These are phyloP conservation scores for Arthrobotrys conoides DNA, from an alignment of 2,329 filamentous ascomycete species.

Conservation along the genomic window DNA sequence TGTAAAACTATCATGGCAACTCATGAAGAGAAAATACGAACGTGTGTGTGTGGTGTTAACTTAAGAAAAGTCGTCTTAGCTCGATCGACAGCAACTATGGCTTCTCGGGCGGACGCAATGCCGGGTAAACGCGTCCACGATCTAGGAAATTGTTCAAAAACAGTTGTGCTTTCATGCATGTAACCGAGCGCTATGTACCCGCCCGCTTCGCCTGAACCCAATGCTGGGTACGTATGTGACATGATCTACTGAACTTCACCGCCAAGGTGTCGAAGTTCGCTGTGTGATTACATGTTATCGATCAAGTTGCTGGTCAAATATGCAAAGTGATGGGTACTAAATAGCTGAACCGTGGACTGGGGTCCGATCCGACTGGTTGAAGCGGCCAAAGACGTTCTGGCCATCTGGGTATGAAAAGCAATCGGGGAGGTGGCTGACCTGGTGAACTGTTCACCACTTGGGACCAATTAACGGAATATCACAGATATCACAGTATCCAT, in stretches of 20 bases:
- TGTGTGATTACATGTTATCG: slow-evolving; percentile 13
- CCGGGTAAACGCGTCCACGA: slow-evolving; percentile 41
- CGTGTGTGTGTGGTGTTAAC: neutral
- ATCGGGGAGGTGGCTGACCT: slow-evolving; percentile 25
- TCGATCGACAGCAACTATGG: neutral
- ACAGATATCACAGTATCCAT: neutral
- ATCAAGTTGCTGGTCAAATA: slow-evolving; percentile 2
- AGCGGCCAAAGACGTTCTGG: neutral
- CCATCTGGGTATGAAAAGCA: slow-evolving; percentile 3
- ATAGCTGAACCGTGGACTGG: slow-evolving; percentile 28
- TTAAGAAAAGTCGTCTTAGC: too few species aligned
- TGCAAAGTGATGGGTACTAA: slow-evolving; percentile 18
- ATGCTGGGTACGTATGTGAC: slow-evolving; percentile 14
- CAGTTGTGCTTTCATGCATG: slow-evolving; percentile 39
- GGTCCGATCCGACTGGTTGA: slow-evolving; percentile 21
- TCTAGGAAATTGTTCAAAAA: slow-evolving; percentile 31
- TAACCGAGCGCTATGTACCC: slow-evolving; percentile 47
- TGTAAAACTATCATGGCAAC: slow-evolving; percentile 14
- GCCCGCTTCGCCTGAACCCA: slow-evolving; percentile 42
- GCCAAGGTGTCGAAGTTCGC: slow-evolving; percentile 17
- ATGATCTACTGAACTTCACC: slow-evolving; percentile 14
- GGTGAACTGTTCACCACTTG: slow-evolving; percentile 24
- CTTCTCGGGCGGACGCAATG: slow-evolving; percentile 31
- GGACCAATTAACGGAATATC: slow-evolving; percentile 12
- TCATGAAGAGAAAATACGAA: neutral